Evolutionary conservation across 306 rosid species (phyloP).

Genomic region (Neltuma alba): DNA sequence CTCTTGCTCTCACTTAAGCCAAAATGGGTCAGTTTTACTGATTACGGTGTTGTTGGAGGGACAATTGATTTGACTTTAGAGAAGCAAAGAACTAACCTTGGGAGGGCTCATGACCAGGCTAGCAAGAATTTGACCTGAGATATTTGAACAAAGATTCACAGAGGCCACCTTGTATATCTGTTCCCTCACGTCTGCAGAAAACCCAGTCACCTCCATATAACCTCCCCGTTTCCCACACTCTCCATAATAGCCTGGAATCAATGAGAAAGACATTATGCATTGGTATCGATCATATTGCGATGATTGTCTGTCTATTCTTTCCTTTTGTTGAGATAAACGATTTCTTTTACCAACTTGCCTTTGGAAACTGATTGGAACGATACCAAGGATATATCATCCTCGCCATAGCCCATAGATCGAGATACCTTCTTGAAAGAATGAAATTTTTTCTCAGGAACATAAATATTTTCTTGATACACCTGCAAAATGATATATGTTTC

Average conservation of each 20-base stretch:
- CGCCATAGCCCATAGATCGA: conserved; percentile 67
- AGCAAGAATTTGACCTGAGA: conserved; percentile 69
- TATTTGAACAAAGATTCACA: conserved; percentile 76
- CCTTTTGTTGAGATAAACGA: not conserved
- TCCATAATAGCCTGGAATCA: conserved; percentile 58
- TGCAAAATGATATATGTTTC: conserved; percentile 16
- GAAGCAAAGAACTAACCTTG: conserved; percentile 52
- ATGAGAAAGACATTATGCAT: conserved; percentile 4
- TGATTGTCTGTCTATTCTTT: not conserved
- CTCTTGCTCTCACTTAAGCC: no score
- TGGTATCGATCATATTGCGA: not conserved
- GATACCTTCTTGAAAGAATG: conserved; percentile 72
- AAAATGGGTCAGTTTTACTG: no score
- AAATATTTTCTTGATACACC: conserved; percentile 74
- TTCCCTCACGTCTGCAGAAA: conserved; percentile 64
- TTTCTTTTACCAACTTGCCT: conserved; percentile 40
- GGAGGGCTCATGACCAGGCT: conserved; percentile 81
- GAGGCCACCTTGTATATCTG: conserved; percentile 74
- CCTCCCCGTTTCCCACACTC: conserved; percentile 87
- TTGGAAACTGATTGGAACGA: conserved; percentile 76
- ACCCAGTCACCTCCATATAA: conserved; percentile 76
- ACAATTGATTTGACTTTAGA: not conserved
- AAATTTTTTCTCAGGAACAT: conserved; percentile 63
- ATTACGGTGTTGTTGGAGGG: not conserved
- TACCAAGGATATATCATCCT: conserved; percentile 57